Evolutionary conservation across 257 asterid genomes (phyloP).

Genomic region (Dorcoceras hygrometricum): DNA sequence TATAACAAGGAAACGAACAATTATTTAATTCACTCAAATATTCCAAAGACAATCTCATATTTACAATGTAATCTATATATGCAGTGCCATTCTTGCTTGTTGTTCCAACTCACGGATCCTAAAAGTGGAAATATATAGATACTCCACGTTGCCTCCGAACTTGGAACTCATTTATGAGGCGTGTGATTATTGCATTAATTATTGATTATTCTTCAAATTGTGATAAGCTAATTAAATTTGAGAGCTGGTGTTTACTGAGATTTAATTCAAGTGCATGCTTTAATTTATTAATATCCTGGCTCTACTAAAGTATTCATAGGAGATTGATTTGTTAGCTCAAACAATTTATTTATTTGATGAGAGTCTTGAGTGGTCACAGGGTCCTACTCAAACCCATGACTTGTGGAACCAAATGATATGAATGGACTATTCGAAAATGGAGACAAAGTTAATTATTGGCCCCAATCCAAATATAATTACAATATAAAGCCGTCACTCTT

Average conservation of each 20-base stretch:
- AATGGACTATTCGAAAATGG: constrained; percentile 21
- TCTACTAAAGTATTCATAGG: background rate
- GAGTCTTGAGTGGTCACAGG: constrained; percentile 19
- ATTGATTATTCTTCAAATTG: background rate
- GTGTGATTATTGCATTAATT: background rate
- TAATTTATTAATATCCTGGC: background rate
- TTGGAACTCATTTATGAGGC: background rate
- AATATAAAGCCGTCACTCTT: constrained; percentile 36
- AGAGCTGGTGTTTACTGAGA: background rate
- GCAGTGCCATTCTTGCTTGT: background rate
- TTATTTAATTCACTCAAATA: no score
- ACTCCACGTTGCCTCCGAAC: no score
- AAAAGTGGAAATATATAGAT: no score
- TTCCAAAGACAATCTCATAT: no score
- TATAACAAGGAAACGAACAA: no score
- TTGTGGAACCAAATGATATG: constrained; percentile 32
- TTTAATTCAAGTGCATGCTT: no score
- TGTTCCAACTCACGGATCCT: background rate
- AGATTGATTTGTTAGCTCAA: background rate
- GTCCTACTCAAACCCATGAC: constrained; percentile 27
- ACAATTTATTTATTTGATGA: background rate
- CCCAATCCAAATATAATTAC: constrained; percentile 19
- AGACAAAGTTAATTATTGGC: constrained; percentile 31
- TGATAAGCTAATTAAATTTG: no score
- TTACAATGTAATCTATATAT: no score